A percentile compares a stretch with the other conserved stretches of the same genome.
Evolutionary conservation across 2,329 filamentous ascomycete genomes (phyloP).

Genomic region (Pseudocercospora crystallina): DNA sequence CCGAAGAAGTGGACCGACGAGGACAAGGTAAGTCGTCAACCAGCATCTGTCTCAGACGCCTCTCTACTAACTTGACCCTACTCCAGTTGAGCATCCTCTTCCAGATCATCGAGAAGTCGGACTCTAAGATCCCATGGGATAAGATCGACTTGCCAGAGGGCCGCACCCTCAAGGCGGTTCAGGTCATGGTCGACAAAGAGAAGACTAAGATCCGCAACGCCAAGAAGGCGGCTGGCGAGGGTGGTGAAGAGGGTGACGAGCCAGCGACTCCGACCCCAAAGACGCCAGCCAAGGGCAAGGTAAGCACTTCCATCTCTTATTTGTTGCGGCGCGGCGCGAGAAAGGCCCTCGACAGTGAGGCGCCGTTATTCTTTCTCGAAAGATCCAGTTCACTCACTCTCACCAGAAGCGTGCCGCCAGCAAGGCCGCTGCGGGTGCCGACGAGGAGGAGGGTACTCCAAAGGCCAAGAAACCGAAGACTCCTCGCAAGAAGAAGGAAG

Average conservation of each 20-base stretch:
- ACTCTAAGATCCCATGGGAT: slow-evolving; percentile 30
- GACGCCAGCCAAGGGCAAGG: slow-evolving; percentile 22
- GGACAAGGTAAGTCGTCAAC: slow-evolving; percentile 28
- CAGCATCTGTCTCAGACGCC: neutral
- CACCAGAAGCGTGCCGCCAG: slow-evolving; percentile 26
- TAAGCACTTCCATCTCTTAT: neutral
- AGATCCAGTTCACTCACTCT: slow-evolving; percentile 3
- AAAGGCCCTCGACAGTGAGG: too few species aligned
- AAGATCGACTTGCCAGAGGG: slow-evolving; percentile 31
- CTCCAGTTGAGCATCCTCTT: slow-evolving; percentile 28
- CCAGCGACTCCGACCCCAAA: slow-evolving; percentile 7
- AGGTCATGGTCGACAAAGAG: slow-evolving; percentile 35
- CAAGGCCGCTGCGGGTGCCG: slow-evolving; percentile 17
- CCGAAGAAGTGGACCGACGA: slow-evolving; percentile 34
- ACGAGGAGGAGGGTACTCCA: slow-evolving; percentile 19
- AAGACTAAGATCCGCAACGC: slow-evolving; percentile 30
- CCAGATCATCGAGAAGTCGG: slow-evolving; percentile 30
- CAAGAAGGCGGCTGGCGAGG: slow-evolving; percentile 14
- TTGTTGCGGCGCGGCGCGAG: neutral
- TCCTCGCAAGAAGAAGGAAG: slow-evolving; percentile 20
- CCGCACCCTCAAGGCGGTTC: slow-evolving; percentile 31
- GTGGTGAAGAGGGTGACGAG: slow-evolving; percentile 6
- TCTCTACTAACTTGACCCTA: neutral
- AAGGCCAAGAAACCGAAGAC: slow-evolving; percentile 19
- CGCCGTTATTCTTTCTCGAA: too few species aligned